Conservation (phyloP, 2,329 filamentous ascomycete genomes). For the Fusarium sp. region DNA sequence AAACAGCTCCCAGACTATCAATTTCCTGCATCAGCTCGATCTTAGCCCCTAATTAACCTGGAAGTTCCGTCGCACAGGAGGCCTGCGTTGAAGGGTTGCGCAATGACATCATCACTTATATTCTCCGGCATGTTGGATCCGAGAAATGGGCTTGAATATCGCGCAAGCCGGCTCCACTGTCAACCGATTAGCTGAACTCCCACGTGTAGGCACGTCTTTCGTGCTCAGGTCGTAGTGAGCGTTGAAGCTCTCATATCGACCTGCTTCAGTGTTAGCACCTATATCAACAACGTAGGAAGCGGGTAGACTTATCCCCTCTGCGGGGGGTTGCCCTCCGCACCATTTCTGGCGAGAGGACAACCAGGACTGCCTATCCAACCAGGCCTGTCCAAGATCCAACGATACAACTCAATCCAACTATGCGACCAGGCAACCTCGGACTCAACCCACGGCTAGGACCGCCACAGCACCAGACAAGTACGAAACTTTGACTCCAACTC, state of each 20-base stretch:
- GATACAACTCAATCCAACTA: slow-evolving; percentile 32
- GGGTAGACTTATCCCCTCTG: slow-evolving; percentile 63
- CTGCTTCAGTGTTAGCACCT: slow-evolving; percentile 46
- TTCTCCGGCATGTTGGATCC: slow-evolving; percentile 21
- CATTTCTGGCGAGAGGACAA: slow-evolving; percentile 64
- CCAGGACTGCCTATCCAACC: slow-evolving; percentile 57
- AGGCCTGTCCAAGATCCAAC: slow-evolving; percentile 43
- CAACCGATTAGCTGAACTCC: neutral
- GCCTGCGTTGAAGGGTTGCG: neutral
- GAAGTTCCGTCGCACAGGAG: neutral
- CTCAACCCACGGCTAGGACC: slow-evolving; percentile 14
- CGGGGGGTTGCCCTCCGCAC: slow-evolving; percentile 60
- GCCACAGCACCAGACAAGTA: slow-evolving; percentile 75
- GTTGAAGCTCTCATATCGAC: neutral
- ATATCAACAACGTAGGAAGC: slow-evolving; percentile 16
- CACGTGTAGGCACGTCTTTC: neutral
- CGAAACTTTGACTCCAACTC: slow-evolving; percentile 95
- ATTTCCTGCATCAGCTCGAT: neutral
- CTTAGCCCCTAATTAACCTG: neutral
- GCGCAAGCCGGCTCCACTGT: slow-evolving; percentile 17
- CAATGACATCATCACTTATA: slow-evolving; percentile 30
- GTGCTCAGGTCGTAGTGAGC: neutral
- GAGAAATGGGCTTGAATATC: slow-evolving; percentile 3
- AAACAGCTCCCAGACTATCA: slow-evolving; percentile 2
- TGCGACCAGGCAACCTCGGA: slow-evolving; percentile 17